Evolutionary conservation across 768 basidiomycete genomes (phyloP).

Genomic region (Phanerodontia chrysosporium): DNA sequence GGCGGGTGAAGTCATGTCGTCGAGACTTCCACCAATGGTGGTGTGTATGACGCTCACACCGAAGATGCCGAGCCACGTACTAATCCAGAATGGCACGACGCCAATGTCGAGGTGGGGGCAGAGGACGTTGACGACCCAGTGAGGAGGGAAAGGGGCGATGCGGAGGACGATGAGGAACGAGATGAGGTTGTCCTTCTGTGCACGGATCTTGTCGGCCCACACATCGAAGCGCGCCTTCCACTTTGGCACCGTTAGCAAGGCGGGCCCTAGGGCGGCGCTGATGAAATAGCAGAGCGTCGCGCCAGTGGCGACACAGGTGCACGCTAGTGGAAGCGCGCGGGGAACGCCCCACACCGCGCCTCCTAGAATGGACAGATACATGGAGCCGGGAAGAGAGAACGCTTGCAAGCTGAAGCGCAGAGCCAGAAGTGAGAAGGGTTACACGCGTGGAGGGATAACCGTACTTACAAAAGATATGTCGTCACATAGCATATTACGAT

Average conservation of each 20-base stretch:
- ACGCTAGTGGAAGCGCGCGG: constrained; percentile 83
- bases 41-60: constrained; percentile 94
- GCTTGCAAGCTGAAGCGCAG: constrained; percentile 79
- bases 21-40: constrained; percentile 88
- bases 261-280: constrained; percentile 88
- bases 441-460: not conserved
- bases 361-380: constrained; percentile 96
- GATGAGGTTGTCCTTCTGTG: constrained; percentile 79
- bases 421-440: constrained; percentile 6
- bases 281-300: constrained; percentile 91
- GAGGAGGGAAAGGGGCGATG: constrained; percentile 91
- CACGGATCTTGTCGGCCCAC: constrained; percentile 75
- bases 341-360: constrained; percentile 94
- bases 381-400: constrained; percentile 93
- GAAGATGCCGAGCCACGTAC: constrained; percentile 86
- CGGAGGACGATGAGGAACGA: constrained; percentile 93
- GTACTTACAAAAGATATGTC: constrained; percentile 89
- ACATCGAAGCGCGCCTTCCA: constrained; percentile 80
- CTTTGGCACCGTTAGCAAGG: constrained; percentile 79
- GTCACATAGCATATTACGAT: constrained; percentile 84
- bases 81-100: constrained; percentile 81
- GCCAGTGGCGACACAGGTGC: constrained; percentile 87
- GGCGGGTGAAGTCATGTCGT: constrained; percentile 90
- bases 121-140: constrained; percentile 93
- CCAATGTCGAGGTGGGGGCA: constrained; percentile 91